A percentile compares a stretch with the other conserved stretches of the same genome.
These are phyloP conservation scores for Leucaena leucocephala DNA, from an alignment of 306 rosid species.

Conservation along the genomic window DNA sequence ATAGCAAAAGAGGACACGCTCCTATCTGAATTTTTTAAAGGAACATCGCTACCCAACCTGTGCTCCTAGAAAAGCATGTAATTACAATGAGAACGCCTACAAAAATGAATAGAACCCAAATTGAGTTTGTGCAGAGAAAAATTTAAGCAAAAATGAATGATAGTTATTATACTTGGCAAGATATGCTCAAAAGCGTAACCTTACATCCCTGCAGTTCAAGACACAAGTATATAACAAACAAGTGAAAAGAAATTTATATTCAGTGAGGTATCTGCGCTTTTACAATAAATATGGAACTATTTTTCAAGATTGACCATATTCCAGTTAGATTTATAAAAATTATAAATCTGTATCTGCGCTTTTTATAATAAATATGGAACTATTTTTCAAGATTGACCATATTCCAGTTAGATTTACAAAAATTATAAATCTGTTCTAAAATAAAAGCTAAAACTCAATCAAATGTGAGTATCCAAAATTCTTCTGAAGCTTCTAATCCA, in stretches of 20 bases:
- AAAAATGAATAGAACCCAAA: conserved; percentile 32
- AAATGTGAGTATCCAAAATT: background rate
- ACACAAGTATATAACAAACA: conserved; percentile 5
- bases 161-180: background rate
- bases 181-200: conserved; percentile 7
- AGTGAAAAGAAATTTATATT: background rate
- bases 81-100: conserved; percentile 38
- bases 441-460: background rate
- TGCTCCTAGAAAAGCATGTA: conserved; percentile 60
- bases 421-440: background rate
- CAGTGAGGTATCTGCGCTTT: background rate
- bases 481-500: background rate
- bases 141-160: too few relatives aligned
- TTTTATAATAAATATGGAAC: background rate
- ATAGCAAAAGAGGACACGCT: conserved; percentile 83
- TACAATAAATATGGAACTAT: background rate
- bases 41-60: conserved; percentile 82
- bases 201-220: background rate
- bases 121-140: conserved; percentile 7
- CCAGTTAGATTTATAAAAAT: background rate
- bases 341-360: background rate
- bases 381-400: background rate
- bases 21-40: conserved; percentile 75
- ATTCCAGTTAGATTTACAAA: background rate
- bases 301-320: background rate